These are phyloP conservation scores for Curvularia eragrostidis DNA, from an alignment of 2,329 filamentous ascomycete genomes.

Conservation along the genomic window DNA sequence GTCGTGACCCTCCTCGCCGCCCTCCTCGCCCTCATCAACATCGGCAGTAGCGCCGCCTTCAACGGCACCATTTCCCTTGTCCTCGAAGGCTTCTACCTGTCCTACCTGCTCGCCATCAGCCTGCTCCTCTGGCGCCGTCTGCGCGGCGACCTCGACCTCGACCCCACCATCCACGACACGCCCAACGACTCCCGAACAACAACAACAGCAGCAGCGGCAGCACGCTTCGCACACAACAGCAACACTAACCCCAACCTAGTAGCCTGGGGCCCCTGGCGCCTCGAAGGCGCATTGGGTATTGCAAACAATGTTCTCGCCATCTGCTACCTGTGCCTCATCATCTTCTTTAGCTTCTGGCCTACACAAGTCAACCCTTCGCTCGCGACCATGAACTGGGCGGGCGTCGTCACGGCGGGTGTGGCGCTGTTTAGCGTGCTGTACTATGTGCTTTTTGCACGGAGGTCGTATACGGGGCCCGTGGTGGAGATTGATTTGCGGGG, in stretches of 20 bases:
- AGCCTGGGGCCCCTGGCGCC: conserved; percentile 45
- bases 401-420: conserved; percentile 42
- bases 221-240: too few relatives aligned
- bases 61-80: conserved; percentile 47
- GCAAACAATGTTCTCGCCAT: conserved; percentile 44
- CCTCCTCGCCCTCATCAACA: conserved; percentile 60
- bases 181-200: not conserved
- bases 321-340: conserved; percentile 41
- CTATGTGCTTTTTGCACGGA: conserved; percentile 40
- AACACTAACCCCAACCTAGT: conserved; percentile 23
- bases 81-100: conserved; percentile 47
- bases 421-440: conserved; percentile 41
- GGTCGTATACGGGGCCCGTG: conserved; percentile 44
- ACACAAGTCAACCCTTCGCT: conserved; percentile 24
- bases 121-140: conserved; percentile 47
- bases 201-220: too few relatives aligned
- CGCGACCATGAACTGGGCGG: conserved; percentile 43
- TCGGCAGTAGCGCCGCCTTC: conserved; percentile 54
- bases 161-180: not conserved
- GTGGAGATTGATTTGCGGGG: conserved; percentile 40
- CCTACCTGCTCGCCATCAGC: conserved; percentile 43
- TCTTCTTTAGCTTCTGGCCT: conserved; percentile 50
- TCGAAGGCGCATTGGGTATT: conserved; percentile 38
- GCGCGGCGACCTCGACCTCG: conserved; percentile 39
- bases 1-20: conserved; percentile 54